Evolutionary conservation across 148 eudicot species (phyloP).

Genomic region (Chenopodium album): DNA sequence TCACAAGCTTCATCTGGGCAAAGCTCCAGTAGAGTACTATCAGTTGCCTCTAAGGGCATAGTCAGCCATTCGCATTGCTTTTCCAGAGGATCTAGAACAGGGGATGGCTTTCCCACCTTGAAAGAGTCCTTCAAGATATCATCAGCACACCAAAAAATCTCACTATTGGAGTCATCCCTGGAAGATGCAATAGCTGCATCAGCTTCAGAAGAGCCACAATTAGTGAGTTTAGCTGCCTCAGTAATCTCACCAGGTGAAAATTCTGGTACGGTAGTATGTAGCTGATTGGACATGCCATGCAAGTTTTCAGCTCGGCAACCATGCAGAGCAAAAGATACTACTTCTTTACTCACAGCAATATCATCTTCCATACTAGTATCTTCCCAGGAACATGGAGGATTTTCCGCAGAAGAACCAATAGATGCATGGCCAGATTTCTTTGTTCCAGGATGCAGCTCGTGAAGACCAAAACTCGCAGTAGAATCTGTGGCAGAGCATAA

Average conservation of each 20-base stretch:
- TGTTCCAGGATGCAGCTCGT: slow-evolving; percentile 25
- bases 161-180: not conserved
- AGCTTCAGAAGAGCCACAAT: slow-evolving; percentile 12
- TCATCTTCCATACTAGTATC: slow-evolving; percentile 22
- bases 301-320: too few relatives aligned
- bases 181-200: slow-evolving; percentile 15
- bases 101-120: slow-evolving; percentile 11
- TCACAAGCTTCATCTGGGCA: slow-evolving; percentile 3
- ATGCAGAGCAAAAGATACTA: too few relatives aligned
- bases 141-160: not conserved
- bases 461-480: slow-evolving; percentile 16
- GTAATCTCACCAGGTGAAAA: too few relatives aligned
- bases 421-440: slow-evolving; percentile 21
- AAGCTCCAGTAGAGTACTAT: slow-evolving; percentile 3
- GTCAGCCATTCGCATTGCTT: slow-evolving; percentile 8
- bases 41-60: slow-evolving; percentile 11
- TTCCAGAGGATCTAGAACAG: slow-evolving; percentile 7
- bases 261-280: too few relatives aligned
- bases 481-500: slow-evolving; percentile 14
- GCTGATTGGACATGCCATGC: too few relatives aligned
- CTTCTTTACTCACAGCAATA: too few relatives aligned
- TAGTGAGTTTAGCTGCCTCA: not conserved
- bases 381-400: slow-evolving; percentile 20
- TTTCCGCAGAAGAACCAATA: slow-evolving; percentile 28
- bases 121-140: not conserved